Conservation (phyloP, 805 yeast genomes). For the Saccharomycopsis lassenensis region DNA sequence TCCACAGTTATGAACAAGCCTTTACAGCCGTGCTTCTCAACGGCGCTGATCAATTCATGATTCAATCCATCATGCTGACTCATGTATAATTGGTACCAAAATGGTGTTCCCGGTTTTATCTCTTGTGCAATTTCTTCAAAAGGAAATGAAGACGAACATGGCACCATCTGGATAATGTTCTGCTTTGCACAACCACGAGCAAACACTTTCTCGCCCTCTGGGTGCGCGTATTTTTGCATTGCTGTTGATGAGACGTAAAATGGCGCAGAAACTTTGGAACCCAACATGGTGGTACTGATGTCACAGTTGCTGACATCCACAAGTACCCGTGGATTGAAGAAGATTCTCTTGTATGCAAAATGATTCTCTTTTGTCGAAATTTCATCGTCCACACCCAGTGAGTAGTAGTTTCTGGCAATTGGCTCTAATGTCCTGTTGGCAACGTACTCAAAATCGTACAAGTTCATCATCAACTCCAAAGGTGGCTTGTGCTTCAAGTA, state of each 20-base stretch:
- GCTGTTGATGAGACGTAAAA: conserved; percentile 90
- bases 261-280: conserved; percentile 59
- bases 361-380: conserved; percentile 35
- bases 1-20: conserved; percentile 85
- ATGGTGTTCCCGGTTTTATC: conserved; percentile 43
- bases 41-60: conserved; percentile 47
- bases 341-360: conserved; percentile 30
- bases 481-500: conserved; percentile 25
- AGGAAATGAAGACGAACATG: conserved; percentile 82
- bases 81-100: conserved; percentile 85
- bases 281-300: conserved; percentile 40
- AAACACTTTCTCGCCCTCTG: conserved; percentile 81
- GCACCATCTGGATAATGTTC: conserved; percentile 75
- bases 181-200: conserved; percentile 74
- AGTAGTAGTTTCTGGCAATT: conserved; percentile 32
- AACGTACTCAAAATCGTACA: conserved; percentile 31
- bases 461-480: conserved; percentile 25
- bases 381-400: conserved; percentile 42
- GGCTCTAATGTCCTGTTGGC: conserved; percentile 27
- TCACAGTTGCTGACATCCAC: conserved; percentile 28
- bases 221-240: conserved; percentile 80
- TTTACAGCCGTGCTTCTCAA: conserved; percentile 63
- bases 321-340: conserved; percentile 37
- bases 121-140: conserved; percentile 74
- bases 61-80: conserved; percentile 63